Percentiles rank a stretch among this genome's conserved stretches.
phyloP scores from a whole-genome alignment of 768 basidiomycete species.

The Leucogyrophana mollusca region DNA sequence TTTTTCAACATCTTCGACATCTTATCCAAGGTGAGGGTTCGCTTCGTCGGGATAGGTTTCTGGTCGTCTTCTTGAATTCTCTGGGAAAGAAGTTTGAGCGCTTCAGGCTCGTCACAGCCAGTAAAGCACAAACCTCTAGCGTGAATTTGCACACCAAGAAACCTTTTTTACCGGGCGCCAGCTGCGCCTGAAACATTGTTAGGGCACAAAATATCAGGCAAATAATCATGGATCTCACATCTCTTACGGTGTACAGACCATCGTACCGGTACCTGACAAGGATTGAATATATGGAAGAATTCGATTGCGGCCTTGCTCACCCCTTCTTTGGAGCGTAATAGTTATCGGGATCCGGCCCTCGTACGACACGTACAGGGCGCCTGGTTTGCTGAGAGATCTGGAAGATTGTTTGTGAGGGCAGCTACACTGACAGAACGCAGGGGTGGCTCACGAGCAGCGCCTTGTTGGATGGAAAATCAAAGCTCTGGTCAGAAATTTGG shows the following conservation, averaged over 20 bases:
- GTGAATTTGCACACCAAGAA: constrained; percentile 28
- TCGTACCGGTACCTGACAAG: constrained; percentile 29
- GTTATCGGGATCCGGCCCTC: constrained; percentile 23
- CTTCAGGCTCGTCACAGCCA: too few species aligned
- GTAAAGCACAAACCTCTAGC: constrained; percentile 17
- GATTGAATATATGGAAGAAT: background rate
- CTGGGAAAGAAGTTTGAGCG: constrained; percentile 20
- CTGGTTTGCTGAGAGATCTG: constrained; percentile 28
- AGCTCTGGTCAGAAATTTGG: constrained; percentile 22
- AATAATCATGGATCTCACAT: constrained; percentile 10
- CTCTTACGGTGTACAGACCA: constrained; percentile 27
- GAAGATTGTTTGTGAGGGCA: background rate
- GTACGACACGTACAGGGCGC: constrained; percentile 36
- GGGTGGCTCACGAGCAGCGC: constrained; percentile 14
- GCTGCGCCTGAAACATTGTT: constrained; percentile 14
- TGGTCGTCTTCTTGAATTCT: constrained; percentile 22
- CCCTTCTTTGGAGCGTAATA: constrained; percentile 20
- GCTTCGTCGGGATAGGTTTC: constrained; percentile 16
- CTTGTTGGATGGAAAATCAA: constrained; percentile 18
- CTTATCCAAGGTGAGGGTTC: constrained; percentile 12
- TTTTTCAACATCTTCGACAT: constrained; percentile 15
- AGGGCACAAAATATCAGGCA: constrained; percentile 2
- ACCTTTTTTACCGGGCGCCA: constrained; percentile 16
- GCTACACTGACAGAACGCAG: background rate
- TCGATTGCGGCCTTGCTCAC: constrained; percentile 11